Evolutionary conservation across 345 rosid species (phyloP).

Genomic region (Melastoma malabathricum): DNA sequence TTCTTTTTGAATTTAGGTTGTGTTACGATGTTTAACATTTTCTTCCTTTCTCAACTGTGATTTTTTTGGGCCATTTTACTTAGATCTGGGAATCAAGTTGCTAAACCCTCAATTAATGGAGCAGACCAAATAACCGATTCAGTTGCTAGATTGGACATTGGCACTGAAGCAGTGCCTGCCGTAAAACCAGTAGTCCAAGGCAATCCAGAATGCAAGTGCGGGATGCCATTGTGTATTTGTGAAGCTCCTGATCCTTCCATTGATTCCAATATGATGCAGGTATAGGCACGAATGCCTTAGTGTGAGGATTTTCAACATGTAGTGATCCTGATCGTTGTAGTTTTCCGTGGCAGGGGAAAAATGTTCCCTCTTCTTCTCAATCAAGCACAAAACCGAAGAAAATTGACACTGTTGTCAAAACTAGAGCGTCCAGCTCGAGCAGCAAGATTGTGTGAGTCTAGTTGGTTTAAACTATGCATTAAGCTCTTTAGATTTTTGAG

Average conservation of each 20-base stretch:
- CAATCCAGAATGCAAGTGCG: conserved; percentile 66
- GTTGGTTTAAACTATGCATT: neutral
- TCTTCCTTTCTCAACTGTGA: too few species aligned
- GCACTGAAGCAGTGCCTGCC: conserved; percentile 21
- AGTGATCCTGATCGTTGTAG: too few species aligned
- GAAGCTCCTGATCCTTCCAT: conserved; percentile 39
- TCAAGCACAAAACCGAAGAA: conserved; percentile 35
- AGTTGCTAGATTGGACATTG: conserved; percentile 41
- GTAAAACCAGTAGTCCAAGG: conserved; percentile 17
- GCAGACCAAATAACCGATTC: conserved; percentile 28
- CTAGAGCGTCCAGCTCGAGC: conserved; percentile 49
- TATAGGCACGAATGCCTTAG: conserved; percentile 7
- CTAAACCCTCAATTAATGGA: conserved; percentile 25
- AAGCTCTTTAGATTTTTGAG: neutral
- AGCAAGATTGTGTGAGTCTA: conserved; percentile 36
- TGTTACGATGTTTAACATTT: too few species aligned
- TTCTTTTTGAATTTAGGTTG: too few species aligned
- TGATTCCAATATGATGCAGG: conserved; percentile 22
- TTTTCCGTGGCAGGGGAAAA: conserved; percentile 18
- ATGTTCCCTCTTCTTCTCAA: conserved; percentile 19
- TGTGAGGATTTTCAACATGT: neutral
- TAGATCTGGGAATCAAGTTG: conserved; percentile 27
- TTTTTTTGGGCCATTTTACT: too few species aligned
- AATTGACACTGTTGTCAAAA: conserved; percentile 27
- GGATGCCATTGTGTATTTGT: conserved; percentile 93